Evolutionary conservation across 352 stramenopile species (phyloP).

Genomic region (Pythium volutum): DNA sequence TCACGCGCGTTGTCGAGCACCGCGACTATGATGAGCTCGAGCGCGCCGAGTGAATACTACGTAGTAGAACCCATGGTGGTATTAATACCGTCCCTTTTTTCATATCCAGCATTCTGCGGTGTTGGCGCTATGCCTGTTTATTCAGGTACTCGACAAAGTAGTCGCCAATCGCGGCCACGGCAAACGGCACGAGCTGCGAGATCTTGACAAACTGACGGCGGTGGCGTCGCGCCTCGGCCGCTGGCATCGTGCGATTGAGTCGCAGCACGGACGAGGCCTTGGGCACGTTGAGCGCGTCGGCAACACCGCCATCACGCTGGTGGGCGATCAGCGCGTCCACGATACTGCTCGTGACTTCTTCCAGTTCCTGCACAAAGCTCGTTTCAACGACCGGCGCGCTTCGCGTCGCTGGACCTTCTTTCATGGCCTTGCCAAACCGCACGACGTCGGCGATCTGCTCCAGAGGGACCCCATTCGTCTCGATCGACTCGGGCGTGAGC

Average conservation of each 20-base stretch:
- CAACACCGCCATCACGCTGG: conserved; percentile 62
- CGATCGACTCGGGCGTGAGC: conserved; percentile 48
- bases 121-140: conserved; percentile 41
- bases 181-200: conserved; percentile 54
- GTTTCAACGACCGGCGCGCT: conserved; percentile 52
- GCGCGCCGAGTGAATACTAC: conserved; percentile 56
- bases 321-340: conserved; percentile 56
- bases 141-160: conserved; percentile 79
- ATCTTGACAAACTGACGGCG: conserved; percentile 84
- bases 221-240: conserved; percentile 60
- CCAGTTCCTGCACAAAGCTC: conserved; percentile 73
- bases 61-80: background rate
- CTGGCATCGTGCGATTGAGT: conserved; percentile 50
- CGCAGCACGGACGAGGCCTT: conserved; percentile 31
- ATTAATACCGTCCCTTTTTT: background rate
- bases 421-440: conserved; percentile 59
- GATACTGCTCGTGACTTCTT: conserved; percentile 50
- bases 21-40: conserved; percentile 62
- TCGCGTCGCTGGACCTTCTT: conserved; percentile 67
- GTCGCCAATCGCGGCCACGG: conserved; percentile 49
- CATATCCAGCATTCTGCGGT: too few species aligned
- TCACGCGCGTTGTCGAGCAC: conserved; percentile 56
- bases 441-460: conserved; percentile 54
- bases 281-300: conserved; percentile 43
- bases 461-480: conserved; percentile 36